phyloP scores from a whole-genome alignment of 1,284 basidiomycete species.

The Clitocybe nebularis region DNA sequence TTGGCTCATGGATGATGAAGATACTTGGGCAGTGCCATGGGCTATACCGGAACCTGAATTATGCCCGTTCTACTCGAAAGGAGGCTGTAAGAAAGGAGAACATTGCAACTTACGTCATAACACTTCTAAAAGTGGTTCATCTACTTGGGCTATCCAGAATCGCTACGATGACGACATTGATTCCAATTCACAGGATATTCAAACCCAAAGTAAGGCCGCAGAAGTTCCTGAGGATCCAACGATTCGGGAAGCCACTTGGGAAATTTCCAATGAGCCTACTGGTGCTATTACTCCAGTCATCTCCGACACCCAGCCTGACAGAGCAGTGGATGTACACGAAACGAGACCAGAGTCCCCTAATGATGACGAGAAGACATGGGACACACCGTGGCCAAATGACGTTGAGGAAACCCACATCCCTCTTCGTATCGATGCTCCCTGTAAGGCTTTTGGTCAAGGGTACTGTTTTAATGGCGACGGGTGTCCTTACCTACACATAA shows the following conservation, averaged over 20 bases:
- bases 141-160: too few relatives aligned
- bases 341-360: neutral
- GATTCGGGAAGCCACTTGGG: too few relatives aligned
- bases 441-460: conserved; percentile 20
- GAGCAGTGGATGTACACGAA: neutral
- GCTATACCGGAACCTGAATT: conserved; percentile 7
- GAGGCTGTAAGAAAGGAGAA: conserved; percentile 26
- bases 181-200: too few relatives aligned
- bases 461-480: conserved; percentile 15
- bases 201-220: too few relatives aligned
- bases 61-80: conserved; percentile 31
- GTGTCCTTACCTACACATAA: conserved; percentile 28
- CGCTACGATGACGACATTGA: too few relatives aligned
- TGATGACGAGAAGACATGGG: conserved; percentile 18
- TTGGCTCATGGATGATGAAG: neutral
- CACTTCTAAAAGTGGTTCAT: too few relatives aligned
- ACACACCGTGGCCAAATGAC: conserved; percentile 13
- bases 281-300: too few relatives aligned
- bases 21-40: conserved; percentile 13
- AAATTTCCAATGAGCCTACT: too few relatives aligned
- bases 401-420: conserved; percentile 1
- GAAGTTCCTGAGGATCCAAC: too few relatives aligned
- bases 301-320: too few relatives aligned
- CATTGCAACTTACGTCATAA: conserved; percentile 8
- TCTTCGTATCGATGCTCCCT: conserved; percentile 12